Base-by-base conservation (phyloP, 2,329 filamentous ascomycete genomes). In the Aspergillus glaucus region DNA sequence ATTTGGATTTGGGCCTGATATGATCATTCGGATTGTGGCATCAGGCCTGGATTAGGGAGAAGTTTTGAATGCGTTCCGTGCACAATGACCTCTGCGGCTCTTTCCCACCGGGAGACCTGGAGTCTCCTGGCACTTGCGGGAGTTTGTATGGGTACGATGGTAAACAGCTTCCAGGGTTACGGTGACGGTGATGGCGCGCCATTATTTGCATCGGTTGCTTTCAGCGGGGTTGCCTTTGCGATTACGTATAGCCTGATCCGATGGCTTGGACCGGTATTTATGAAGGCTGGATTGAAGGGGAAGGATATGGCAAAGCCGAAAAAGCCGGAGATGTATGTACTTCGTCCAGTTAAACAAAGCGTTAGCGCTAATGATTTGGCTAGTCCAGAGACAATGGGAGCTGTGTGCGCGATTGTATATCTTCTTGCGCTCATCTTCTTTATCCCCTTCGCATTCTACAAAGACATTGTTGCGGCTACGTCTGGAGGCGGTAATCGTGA, bases 401-500 rank as follows among this genome's bases (percentile, higher is more conserved):
- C 89, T 50, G 81, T 98, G 22, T 94, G 88, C 65, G 93, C 92
- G 7, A 82, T 93, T 56, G 90, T 97, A 22, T 97, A 97, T 71
- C 79, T 98, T 40, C 78, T 98, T 56, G 80, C 84, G 44, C 79
- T 97, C 57, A 94, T 97, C 57, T 75, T 89, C 54, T 98, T 98
- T 68, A 90, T 97, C 50, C 93, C 93, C 0, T 95, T 96, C 70
- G 88, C 91, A 1, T 97, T 98, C 69, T 97, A 96, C 76, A 95
- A 96, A 72, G 92, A 97, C 66, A 94, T 98, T 57, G 91, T 96
- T 22, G 88, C 89, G 14, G 90, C 91, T 36, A 97, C 93, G 17
- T 95, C 89, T 56, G 93, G 91, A 54, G 91, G 90, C 55, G 91
- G 91, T 44, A 96, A 96, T 69, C 79, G 88, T 55, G 92, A 96